phyloP scores from a whole-genome alignment of 768 basidiomycete genomes.

The Dendrothele bispora region DNA sequence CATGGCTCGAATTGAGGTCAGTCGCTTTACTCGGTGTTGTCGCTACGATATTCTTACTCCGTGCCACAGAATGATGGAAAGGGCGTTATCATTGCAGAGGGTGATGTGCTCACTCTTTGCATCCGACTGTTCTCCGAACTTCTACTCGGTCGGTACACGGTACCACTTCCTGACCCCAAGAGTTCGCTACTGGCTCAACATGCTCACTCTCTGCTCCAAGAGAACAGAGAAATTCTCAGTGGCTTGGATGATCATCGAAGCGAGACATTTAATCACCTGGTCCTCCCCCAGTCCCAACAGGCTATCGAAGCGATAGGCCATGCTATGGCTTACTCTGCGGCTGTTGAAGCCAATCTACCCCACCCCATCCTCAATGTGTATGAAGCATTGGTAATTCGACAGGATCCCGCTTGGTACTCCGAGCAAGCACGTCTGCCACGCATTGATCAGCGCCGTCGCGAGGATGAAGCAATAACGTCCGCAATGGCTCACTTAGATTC shows the following conservation, averaged over 20 bases:
- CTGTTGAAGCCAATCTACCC: constrained; percentile 40
- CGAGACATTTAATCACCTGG: constrained; percentile 47
- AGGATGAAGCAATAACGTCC: constrained; percentile 44
- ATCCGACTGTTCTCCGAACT: constrained; percentile 63
- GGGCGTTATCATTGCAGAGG: constrained; percentile 63
- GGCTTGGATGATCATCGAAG: constrained; percentile 47
- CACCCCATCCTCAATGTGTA: constrained; percentile 55
- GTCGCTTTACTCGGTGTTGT: constrained; percentile 11
- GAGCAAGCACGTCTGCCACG: constrained; percentile 51
- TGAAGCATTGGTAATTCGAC: constrained; percentile 49
- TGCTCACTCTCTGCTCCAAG: constrained; percentile 42
- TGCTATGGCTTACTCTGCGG: constrained; percentile 59
- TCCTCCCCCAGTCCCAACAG: constrained; percentile 55
- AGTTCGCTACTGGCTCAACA: constrained; percentile 57
- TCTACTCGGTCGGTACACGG: constrained; percentile 50
- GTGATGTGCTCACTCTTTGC: constrained; percentile 49
- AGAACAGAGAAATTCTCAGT: constrained; percentile 40
- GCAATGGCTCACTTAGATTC: constrained; percentile 42
- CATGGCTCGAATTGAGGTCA: constrained; percentile 54
- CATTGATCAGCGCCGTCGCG: constrained; percentile 45
- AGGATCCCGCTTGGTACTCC: constrained; percentile 60
- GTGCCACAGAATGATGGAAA: constrained; percentile 41
- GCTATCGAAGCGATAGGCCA: constrained; percentile 65
- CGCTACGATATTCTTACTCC: constrained; percentile 6
- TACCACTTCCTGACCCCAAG: constrained; percentile 49